Percentiles rank a stretch among this genome's conserved stretches.
Evolutionary conservation across 352 stramenopile genomes (phyloP).

Genomic region (Aphanomyces invadans): DNA sequence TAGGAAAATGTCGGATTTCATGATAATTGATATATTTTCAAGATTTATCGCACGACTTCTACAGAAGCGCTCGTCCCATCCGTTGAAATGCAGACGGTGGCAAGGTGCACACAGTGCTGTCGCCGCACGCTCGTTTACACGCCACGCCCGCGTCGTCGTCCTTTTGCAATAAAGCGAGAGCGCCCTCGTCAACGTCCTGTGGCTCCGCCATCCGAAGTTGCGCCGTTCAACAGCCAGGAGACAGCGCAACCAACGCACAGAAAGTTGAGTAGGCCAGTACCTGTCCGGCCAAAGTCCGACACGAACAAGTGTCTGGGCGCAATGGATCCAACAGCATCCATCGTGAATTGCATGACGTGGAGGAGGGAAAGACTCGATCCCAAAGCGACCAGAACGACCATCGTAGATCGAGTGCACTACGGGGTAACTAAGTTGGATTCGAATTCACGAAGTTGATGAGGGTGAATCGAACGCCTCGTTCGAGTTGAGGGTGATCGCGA

Average conservation of each 20-base stretch:
- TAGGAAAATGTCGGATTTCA: too few relatives aligned
- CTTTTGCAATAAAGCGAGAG: neutral
- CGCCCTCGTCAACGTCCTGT: neutral
- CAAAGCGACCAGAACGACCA: neutral
- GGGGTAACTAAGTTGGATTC: too few relatives aligned
- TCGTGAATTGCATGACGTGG: neutral
- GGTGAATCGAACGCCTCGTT: neutral
- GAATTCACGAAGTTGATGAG: too few relatives aligned
- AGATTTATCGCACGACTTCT: too few relatives aligned
- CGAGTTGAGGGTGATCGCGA: too few relatives aligned
- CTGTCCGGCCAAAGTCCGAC: constrained; percentile 15
- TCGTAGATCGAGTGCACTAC: too few relatives aligned
- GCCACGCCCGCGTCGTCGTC: neutral
- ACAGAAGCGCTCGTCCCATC: too few relatives aligned
- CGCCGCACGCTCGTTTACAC: too few relatives aligned
- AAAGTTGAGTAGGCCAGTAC: neutral
- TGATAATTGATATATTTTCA: too few relatives aligned
- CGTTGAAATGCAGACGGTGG: too few relatives aligned
- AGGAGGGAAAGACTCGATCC: neutral
- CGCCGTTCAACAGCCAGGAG: neutral
- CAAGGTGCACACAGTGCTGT: too few relatives aligned
- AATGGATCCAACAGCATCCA: neutral
- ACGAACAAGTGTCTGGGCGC: constrained; percentile 4
- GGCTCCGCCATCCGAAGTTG: neutral
- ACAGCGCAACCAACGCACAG: neutral